These are phyloP conservation scores for Oryza meyeriana DNA, from an alignment of 176 grass and related monocot genomes.

Conservation along the genomic window DNA sequence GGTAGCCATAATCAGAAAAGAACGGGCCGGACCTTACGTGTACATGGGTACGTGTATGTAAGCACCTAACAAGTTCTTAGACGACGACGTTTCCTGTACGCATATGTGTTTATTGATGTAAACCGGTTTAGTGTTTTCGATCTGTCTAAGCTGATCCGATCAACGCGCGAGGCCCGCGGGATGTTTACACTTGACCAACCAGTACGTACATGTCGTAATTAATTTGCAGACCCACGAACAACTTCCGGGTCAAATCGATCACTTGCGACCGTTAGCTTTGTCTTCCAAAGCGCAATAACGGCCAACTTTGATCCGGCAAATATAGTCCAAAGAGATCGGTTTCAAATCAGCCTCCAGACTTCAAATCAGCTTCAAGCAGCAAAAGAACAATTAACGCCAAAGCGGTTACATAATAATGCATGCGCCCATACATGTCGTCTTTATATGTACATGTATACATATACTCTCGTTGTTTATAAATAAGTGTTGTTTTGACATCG, in stretches of 20 bases:
- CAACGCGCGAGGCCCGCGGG: background rate
- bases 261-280: constrained; percentile 5
- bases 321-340: background rate
- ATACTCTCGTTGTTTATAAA: background rate
- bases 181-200: constrained; percentile 12
- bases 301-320: background rate
- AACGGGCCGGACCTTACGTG: too few species aligned
- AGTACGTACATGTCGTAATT: background rate
- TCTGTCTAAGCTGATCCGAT: background rate
- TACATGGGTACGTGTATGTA: background rate
- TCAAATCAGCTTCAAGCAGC: background rate
- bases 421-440: background rate
- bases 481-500: background rate
- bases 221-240: background rate
- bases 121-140: background rate
- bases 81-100: background rate
- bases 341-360: background rate
- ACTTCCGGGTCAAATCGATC: background rate
- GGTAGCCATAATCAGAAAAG: too few species aligned
- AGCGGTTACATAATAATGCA: background rate
- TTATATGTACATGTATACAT: background rate
- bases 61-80: background rate
- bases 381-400: background rate
- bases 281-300: background rate
- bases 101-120: background rate